Evolutionary conservation across 75 land plant species (phyloP).

Genomic region (Ceratopteris richardii): DNA sequence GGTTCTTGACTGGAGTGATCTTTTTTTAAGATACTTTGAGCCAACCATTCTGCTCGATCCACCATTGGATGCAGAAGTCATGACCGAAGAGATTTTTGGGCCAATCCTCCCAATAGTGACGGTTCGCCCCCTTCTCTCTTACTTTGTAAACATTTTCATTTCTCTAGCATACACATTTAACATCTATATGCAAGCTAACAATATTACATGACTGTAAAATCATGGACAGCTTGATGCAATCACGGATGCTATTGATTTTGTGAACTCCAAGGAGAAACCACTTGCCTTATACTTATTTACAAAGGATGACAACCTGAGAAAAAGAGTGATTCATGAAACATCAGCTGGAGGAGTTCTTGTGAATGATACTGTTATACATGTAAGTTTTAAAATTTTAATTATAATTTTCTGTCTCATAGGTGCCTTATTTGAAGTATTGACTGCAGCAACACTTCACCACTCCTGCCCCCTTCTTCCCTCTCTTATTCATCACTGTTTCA

Average conservation of each 20-base stretch:
- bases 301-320: slow-evolving; percentile 35
- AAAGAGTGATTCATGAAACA: slow-evolving; percentile 32
- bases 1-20: not conserved
- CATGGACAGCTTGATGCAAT: slow-evolving; percentile 43
- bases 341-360: slow-evolving; percentile 61
- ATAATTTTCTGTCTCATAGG: too few relatives aligned
- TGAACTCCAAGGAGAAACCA: slow-evolving; percentile 58
- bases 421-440: too few relatives aligned
- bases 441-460: too few relatives aligned
- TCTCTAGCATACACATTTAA: too few relatives aligned
- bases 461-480: too few relatives aligned
- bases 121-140: slow-evolving; percentile 3
- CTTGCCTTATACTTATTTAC: slow-evolving; percentile 73
- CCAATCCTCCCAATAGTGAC: slow-evolving; percentile 79
- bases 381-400: slow-evolving; percentile 10
- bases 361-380: slow-evolving; percentile 68
- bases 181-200: too few relatives aligned
- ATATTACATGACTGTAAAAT: too few relatives aligned
- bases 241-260: slow-evolving; percentile 49
- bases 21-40: slow-evolving; percentile 44
- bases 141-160: too few relatives aligned
- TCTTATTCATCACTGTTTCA: too few relatives aligned
- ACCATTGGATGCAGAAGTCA: slow-evolving; percentile 58
- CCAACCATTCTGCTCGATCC: slow-evolving; percentile 74
- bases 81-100: slow-evolving; percentile 90